A percentile compares a stretch with the other conserved stretches of the same genome.
phyloP scores from a whole-genome alignment of 1,284 basidiomycete genomes.

The Malassezia pachydermatis region DNA sequence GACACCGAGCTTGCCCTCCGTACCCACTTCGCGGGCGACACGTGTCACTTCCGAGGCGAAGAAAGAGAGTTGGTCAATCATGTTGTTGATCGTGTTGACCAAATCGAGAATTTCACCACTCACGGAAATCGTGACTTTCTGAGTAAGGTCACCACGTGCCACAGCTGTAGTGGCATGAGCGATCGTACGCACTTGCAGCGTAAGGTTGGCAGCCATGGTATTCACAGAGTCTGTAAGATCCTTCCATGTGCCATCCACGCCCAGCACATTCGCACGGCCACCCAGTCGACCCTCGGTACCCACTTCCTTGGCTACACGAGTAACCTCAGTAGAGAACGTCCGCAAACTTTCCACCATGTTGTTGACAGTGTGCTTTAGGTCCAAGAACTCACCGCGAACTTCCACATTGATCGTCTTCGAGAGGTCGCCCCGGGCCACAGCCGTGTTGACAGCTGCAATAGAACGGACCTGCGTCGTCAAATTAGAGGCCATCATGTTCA shows the following conservation, averaged over 20 bases:
- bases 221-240: slow-evolving; percentile 73
- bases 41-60: slow-evolving; percentile 91
- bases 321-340: slow-evolving; percentile 48
- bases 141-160: slow-evolving; percentile 80
- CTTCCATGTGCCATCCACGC: slow-evolving; percentile 50
- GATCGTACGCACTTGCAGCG: slow-evolving; percentile 86
- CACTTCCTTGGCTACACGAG: slow-evolving; percentile 48
- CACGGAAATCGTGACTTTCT: slow-evolving; percentile 82
- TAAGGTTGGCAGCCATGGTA: slow-evolving; percentile 60
- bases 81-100: slow-evolving; percentile 58
- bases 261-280: slow-evolving; percentile 46
- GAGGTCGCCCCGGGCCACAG: slow-evolving; percentile 44
- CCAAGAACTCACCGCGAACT: slow-evolving; percentile 45
- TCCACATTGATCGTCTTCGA: slow-evolving; percentile 48
- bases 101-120: slow-evolving; percentile 90
- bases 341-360: slow-evolving; percentile 49
- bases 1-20: slow-evolving; percentile 90
- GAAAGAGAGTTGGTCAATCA: slow-evolving; percentile 59
- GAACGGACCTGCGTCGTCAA: slow-evolving; percentile 76
- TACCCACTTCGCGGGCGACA: slow-evolving; percentile 87
- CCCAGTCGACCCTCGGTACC: slow-evolving; percentile 48
- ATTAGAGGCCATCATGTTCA: slow-evolving; percentile 55
- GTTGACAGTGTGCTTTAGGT: slow-evolving; percentile 47
- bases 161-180: slow-evolving; percentile 91
- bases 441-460: slow-evolving; percentile 44